These are phyloP conservation scores for Chaetoceros muelleri DNA, from an alignment of 108 stramenopile genomes.

Conservation along the genomic window DNA sequence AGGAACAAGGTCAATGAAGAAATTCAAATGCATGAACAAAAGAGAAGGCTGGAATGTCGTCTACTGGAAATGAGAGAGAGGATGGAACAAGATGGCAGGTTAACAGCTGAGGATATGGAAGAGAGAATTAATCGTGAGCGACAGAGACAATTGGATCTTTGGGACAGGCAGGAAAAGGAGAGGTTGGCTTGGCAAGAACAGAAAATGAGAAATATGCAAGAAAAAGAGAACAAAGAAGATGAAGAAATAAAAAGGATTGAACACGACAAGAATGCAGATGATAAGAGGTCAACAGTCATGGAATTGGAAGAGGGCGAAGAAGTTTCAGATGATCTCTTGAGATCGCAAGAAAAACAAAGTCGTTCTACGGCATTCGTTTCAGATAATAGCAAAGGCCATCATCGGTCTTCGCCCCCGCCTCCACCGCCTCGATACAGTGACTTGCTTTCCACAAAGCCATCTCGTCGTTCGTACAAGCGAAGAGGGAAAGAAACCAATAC, in stretches of 20 bases:
- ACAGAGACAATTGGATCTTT: constrained; percentile 16
- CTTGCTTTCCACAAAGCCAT: not conserved
- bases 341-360: not conserved
- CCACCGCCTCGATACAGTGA: not conserved
- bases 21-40: constrained; percentile 60
- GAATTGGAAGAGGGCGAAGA: not conserved
- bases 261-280: not conserved
- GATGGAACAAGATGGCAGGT: constrained; percentile 47
- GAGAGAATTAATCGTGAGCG: constrained; percentile 45
- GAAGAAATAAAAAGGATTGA: not conserved
- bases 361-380: not conserved
- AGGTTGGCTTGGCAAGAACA: constrained; percentile 1
- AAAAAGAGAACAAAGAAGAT: constrained; percentile 1
- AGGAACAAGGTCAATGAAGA: constrained; percentile 47
- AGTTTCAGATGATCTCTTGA: not conserved
- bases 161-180: constrained; percentile 15
- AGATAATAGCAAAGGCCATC: not conserved
- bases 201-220: constrained; percentile 9
- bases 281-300: not conserved
- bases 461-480: not conserved
- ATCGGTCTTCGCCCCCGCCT: constrained; percentile 1
- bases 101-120: constrained; percentile 50
- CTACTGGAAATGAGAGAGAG: constrained; percentile 65
- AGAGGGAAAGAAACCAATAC: constrained; percentile 17
- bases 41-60: constrained; percentile 51